These are phyloP conservation scores for Kokia cookei DNA, from an alignment of 441 rosid species.

Conservation along the genomic window DNA sequence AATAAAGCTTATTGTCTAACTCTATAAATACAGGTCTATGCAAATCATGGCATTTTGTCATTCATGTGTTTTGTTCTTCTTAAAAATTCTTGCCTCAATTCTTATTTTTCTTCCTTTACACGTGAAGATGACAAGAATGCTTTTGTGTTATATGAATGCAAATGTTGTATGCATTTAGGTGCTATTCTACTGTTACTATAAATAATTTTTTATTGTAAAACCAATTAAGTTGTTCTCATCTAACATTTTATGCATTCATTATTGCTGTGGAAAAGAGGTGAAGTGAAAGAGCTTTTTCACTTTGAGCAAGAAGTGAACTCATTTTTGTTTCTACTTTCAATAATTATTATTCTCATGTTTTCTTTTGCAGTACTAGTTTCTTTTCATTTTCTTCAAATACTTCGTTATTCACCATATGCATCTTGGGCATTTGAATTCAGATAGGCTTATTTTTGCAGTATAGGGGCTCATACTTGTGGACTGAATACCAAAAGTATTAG, in stretches of 20 bases:
- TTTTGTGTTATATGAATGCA: neutral
- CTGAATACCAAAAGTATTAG: constrained; percentile 46
- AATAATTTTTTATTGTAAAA: neutral
- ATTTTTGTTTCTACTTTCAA: neutral
- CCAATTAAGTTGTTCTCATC: neutral
- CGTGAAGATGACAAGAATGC: neutral
- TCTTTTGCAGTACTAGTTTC: constrained; percentile 3
- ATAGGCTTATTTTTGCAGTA: constrained; percentile 45
- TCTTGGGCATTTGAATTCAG: constrained; percentile 13
- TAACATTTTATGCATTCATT: neutral
- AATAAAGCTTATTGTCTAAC: neutral
- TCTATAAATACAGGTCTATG: neutral
- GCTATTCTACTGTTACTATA: neutral
- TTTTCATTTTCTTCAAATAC: neutral
- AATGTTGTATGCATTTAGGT: neutral
- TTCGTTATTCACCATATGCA: neutral
- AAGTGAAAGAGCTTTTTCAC: too few relatives aligned
- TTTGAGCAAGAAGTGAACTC: neutral
- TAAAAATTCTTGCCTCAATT: neutral
- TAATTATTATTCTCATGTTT: neutral
- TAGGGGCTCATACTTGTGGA: constrained; percentile 39
- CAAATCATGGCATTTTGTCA: neutral
- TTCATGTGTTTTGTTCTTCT: neutral
- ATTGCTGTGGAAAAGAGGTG: neutral
- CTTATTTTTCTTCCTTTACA: neutral